Evolutionary conservation across 116 monocot genomes (phyloP), one percentile per base, ranked within the genome.

Genomic region (Zostera marina): DNA sequence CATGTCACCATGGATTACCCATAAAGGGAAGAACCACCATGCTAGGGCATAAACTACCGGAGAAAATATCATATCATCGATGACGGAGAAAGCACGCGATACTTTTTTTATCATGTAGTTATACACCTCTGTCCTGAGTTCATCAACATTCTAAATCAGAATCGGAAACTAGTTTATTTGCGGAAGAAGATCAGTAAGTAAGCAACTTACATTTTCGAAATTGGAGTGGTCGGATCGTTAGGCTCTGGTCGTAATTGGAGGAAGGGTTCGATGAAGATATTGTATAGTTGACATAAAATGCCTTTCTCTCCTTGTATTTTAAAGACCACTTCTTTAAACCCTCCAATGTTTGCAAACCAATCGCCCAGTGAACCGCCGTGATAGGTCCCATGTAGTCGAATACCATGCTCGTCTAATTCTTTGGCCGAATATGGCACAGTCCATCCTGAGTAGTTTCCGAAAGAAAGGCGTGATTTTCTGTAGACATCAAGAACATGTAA

Each of bases 401-500:
- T 15, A 26, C 47, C 24, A 44, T 14, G 62, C 26, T 48, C 5
- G 62, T 16, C 26, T 23, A 62, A 47, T 13, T 62, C 47, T 22
- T 23, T 6, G 44, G 62, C 62, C 2, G 44, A 24, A 4, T 7
- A 20, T 4, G 22, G 46, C 1, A 43, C 13, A n/a, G 13, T 48
- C 62, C 62, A 62, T 7, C 48, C 48, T 12, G 23, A 1, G 47
- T 62, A 62, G 46, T 25, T 23, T 0, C 45, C 62, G 11, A 13
- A 6, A n/a, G 7, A 38, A 23, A 62, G 47, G 11, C 47, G 62
- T n/a, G 14, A 12, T 3, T 44, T 25, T 3, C 47, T 44, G 62
- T 62, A 62, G 21, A 62, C 62, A 25, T 62, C 62, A 23, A 62
- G 47, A 11, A 62, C n/a, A 47, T 62, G 62, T 10, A 62, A 44